These are phyloP conservation scores for Kazachstania psychrophila DNA, from an alignment of 805 yeast genomes.

Conservation along the genomic window DNA sequence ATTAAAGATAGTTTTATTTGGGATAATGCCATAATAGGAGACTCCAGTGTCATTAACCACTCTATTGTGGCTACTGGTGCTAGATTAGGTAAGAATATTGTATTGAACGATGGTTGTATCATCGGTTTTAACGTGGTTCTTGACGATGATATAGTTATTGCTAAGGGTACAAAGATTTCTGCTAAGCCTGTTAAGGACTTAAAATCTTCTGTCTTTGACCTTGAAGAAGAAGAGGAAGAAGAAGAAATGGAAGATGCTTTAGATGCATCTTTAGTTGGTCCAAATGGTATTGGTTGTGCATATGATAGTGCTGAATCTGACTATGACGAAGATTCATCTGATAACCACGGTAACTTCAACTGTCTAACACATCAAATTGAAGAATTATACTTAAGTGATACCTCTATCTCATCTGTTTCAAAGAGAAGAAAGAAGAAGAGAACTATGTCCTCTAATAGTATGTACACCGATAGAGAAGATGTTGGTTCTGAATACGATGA, in stretches of 20 bases:
- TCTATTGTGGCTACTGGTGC: constrained; percentile 67
- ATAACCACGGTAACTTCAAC: constrained; percentile 24
- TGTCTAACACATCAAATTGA: constrained; percentile 38
- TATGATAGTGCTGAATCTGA: constrained; percentile 32
- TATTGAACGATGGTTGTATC: constrained; percentile 60
- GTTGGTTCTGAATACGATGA: constrained; percentile 36
- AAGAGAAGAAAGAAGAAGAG: constrained; percentile 38
- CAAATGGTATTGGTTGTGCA: constrained; percentile 30
- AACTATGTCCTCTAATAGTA: constrained; percentile 34
- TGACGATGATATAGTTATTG: constrained; percentile 43
- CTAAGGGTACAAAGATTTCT: constrained; percentile 44
- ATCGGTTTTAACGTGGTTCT: constrained; percentile 68
- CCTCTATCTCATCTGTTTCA: constrained; percentile 45
- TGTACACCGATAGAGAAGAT: constrained; percentile 38
- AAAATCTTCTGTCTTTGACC: constrained; percentile 22
- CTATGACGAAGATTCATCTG: constrained; percentile 22
- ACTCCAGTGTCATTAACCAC: constrained; percentile 47
- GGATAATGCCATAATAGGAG: constrained; percentile 71
- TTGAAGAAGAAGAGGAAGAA: neutral
- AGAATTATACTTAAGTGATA: constrained; percentile 46
- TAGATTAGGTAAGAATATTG: constrained; percentile 42
- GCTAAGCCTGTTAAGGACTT: constrained; percentile 36
- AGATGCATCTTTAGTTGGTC: constrained; percentile 29
- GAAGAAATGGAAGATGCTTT: constrained; percentile 23
- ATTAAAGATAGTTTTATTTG: constrained; percentile 76